phyloP scores from a whole-genome alignment of 306 rosid species.

The Castanea mollissima region DNA sequence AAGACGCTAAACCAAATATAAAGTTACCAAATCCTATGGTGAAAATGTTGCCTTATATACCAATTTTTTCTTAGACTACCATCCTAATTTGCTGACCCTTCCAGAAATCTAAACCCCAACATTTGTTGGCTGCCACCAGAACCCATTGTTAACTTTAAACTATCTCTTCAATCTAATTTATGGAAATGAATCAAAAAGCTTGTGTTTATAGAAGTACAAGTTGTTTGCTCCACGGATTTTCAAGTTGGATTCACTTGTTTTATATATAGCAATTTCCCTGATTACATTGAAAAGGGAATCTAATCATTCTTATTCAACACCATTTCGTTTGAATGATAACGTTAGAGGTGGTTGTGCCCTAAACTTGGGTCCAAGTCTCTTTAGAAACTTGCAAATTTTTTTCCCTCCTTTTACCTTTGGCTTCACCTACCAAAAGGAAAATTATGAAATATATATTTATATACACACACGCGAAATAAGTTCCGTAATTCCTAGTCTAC shows the following conservation, averaged over 20 bases:
- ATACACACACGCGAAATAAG: too few relatives aligned
- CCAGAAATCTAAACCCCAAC: background rate
- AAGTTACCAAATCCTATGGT: background rate
- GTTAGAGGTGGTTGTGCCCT: background rate
- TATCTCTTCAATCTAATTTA: background rate
- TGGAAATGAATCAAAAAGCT: background rate
- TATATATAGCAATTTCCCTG: background rate
- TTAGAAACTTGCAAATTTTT: background rate
- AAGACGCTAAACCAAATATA: background rate
- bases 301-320: background rate
- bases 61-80: background rate
- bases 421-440: background rate
- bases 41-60: background rate
- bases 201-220: background rate
- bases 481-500: too few relatives aligned
- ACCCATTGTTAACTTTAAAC: background rate
- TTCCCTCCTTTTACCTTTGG: background rate
- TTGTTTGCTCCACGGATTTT: background rate
- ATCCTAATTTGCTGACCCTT: background rate
- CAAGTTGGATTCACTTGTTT: background rate
- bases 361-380: background rate
- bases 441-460: background rate
- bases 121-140: background rate
- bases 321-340: background rate
- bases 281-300: background rate